Evolutionary conservation across 108 stramenopile genomes (phyloP), one percentile per base, ranked within the genome.

Genomic region (Cyclostephanos tholiformis): DNA sequence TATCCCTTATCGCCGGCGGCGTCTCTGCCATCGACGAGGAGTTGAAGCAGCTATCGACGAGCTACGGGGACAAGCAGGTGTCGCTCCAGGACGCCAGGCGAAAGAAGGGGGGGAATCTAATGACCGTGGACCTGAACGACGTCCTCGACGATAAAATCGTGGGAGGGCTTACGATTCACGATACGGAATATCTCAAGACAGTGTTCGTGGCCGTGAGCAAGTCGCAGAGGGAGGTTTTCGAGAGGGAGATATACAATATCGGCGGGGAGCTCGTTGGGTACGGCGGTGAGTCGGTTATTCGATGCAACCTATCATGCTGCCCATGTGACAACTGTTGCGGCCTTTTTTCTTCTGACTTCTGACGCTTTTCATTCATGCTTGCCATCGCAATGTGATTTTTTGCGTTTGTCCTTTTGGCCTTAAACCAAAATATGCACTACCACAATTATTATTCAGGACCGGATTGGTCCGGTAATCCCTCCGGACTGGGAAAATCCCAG

Each of bases 141-240:
- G 88, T 90, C 17, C 81, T 97, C 70, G 84, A 82, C 10, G 91
- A 87, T 19, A 89, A 93, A 20, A 80, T 83, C 38, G 86, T 94
- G 77, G 64, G 86, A 27, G 77, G 78, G 55, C 78, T 94, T 46
- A 75, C 91, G 19, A 74, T 96, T 12, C 65, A 91, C 49, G 94
- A 97, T 75, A 86, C 94, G 35, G 95, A 96, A 44, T 95, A 96
- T 64, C 79, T 97, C 38, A 90, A 93, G 72, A 96, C 96, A 4
- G 77, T 97, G 48, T 92, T 95, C 67, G 84, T 97, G 57, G 95
- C 89, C 6, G 85, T 97, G 16, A 79, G 85, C 2, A 96, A 95
- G 75, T 26, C 63, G 9, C 48, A 72, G 36, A 86, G 91, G 77
- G 84, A 90, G 71, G 69, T 73, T 20, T 97, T 95, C 62, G 83